These are phyloP conservation scores for Polyporus tsugae DNA, from an alignment of 1,284 basidiomycete genomes.

Conservation along the genomic window DNA sequence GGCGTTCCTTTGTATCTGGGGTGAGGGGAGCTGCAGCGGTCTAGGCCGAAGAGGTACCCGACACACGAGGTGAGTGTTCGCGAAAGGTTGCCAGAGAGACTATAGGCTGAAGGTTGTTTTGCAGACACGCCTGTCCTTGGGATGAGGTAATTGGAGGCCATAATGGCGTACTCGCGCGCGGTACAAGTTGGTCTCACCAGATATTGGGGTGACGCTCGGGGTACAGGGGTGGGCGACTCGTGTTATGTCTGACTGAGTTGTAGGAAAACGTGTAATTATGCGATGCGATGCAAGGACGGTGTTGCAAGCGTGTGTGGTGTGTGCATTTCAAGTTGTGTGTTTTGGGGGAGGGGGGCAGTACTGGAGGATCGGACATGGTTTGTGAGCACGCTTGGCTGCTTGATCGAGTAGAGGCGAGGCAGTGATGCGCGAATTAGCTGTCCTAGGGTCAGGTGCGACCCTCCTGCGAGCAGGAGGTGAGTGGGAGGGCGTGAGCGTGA, in stretches of 20 bases:
- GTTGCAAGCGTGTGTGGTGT: not conserved
- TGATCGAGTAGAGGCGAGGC: not conserved
- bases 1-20: slow-evolving; percentile 17
- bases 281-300: not conserved
- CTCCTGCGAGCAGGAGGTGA: not conserved
- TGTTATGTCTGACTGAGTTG: not conserved
- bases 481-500: not conserved
- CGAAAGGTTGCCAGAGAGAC: slow-evolving; percentile 15
- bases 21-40: not conserved
- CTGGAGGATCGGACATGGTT: not conserved
- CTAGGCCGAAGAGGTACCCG: slow-evolving; percentile 13
- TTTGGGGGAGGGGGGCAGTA: not conserved
- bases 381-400: not conserved
- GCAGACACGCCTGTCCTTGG: slow-evolving; percentile 2
- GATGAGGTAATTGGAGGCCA: not conserved
- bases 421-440: not conserved
- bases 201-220: not conserved
- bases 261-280: not conserved
- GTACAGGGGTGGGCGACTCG: slow-evolving; percentile 11
- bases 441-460: slow-evolving; percentile 4
- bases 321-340: not conserved
- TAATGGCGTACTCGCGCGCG: slow-evolving; percentile 5
- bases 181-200: not conserved
- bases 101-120: slow-evolving; percentile 26
- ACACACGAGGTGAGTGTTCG: slow-evolving; percentile 13